Base-by-base conservation (phyloP, 176 grass and related monocot genomes). In the Chrysopogon serrulatus region DNA sequence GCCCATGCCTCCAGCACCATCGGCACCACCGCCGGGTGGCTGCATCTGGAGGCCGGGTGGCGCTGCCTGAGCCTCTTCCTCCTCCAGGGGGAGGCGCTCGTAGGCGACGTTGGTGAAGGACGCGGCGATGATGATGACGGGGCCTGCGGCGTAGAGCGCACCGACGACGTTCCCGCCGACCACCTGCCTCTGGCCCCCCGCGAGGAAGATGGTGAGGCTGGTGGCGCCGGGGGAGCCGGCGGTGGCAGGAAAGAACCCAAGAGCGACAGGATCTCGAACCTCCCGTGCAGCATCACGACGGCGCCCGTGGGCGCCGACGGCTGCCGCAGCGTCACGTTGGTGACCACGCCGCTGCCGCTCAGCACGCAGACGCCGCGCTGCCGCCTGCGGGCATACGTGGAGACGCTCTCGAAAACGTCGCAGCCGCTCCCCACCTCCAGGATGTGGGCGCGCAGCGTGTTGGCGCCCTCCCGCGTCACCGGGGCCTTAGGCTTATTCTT, bases 41-140 rank as follows among this genome's bases (percentile, higher is more conserved):
- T 91, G 92, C 90, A 91, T 92, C 90, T 93, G 92, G 56, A 91
- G 76, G 62, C 88, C 86, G 1, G 80, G 62, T 5, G 81, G 83
- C 15, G 83, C 39, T 1, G 79, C 74, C 9, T 78, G 79, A 0
- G 82, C 84, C n/a, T 99, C 96, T 36, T 99, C 96, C 39, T 98
- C 96, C 57, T 99, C 96, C 8, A 99, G 88, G 3, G 96, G 96
- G 39, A 99, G 88, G 68, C 96, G 87, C 85, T 99, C 96, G 88
- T 99, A 99, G 10, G 96, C 96, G 37, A 99, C 96, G 91, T 99
- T 99, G 19, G 96, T 91, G 82, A 99, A 99, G 39, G 96, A 99
- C 32, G 93, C 91, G 39, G 96, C 89, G 82, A 99, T 96, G 57
- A 95, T 91, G 86, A 99, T 99, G 51, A 99, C 96, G 9, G 96